These are phyloP conservation scores for Euryodendron excelsum DNA, from an alignment of 148 eudicot species.

Conservation along the genomic window DNA sequence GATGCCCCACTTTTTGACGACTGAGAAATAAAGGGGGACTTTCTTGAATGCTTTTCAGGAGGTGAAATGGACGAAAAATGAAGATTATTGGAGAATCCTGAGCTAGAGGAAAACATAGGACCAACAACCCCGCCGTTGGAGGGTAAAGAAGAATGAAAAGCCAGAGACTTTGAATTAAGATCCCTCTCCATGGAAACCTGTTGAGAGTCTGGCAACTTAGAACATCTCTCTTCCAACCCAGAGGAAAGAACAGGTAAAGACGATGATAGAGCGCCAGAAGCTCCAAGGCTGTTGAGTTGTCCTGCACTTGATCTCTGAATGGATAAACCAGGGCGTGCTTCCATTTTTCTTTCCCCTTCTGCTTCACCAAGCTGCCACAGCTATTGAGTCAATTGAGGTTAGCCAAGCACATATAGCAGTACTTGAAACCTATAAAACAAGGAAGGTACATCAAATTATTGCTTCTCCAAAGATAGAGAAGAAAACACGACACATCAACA, in stretches of 20 bases:
- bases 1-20: constrained; percentile 42
- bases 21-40: constrained; percentile 50
- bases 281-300: constrained; percentile 42
- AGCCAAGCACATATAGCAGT: background rate
- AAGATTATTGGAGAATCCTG: constrained; percentile 62
- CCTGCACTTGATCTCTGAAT: constrained; percentile 57
- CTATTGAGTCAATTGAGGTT: background rate
- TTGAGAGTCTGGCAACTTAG: constrained; percentile 51
- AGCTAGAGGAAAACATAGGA: constrained; percentile 60
- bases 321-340: constrained; percentile 63
- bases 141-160: constrained; percentile 50
- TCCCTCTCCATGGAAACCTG: constrained; percentile 47
- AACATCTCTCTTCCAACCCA: constrained; percentile 48
- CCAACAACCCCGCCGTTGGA: constrained; percentile 58
- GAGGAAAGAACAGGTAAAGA: constrained; percentile 62
- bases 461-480: background rate
- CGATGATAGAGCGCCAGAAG: constrained; percentile 60
- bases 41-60: constrained; percentile 50
- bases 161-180: constrained; percentile 33
- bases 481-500: background rate
- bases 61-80: constrained; percentile 52
- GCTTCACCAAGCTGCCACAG: background rate
- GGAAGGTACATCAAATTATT: background rate
- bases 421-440: constrained; percentile 1
- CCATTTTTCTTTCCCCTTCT: constrained; percentile 42